A percentile compares a stretch with the other conserved stretches of the same genome.
Evolutionary conservation across 148 eudicot species (phyloP).

Genomic region (Nepenthes mirabilis): DNA sequence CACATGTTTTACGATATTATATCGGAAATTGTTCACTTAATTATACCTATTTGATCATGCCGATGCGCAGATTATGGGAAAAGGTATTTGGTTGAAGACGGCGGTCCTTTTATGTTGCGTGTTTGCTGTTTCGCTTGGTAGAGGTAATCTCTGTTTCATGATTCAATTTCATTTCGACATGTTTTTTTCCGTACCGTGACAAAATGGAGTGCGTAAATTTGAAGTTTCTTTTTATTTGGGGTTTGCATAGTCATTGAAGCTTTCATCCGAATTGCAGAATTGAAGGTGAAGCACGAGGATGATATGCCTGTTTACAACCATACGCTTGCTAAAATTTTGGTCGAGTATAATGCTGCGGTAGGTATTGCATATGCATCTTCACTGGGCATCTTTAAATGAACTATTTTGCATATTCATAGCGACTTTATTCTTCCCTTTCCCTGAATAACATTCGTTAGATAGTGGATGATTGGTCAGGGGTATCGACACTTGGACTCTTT

Average conservation of each 20-base stretch:
- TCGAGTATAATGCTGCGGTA: slow-evolving; percentile 86
- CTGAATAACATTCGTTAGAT: too few species aligned
- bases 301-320: slow-evolving; percentile 42
- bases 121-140: slow-evolving; percentile 21
- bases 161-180: too few species aligned
- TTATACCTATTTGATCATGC: too few species aligned
- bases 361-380: slow-evolving; percentile 18
- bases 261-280: slow-evolving; percentile 16
- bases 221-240: too few species aligned
- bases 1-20: too few species aligned
- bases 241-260: neutral
- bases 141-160: slow-evolving; percentile 25
- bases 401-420: neutral
- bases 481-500: too few species aligned
- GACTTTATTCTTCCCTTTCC: neutral
- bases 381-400: neutral
- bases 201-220: too few species aligned
- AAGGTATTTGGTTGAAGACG: slow-evolving; percentile 18
- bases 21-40: too few species aligned
- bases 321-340: slow-evolving; percentile 62
- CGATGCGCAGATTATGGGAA: slow-evolving; percentile 27
- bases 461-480: too few species aligned
- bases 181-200: too few species aligned
- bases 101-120: slow-evolving; percentile 22
- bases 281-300: slow-evolving; percentile 20